Percentiles rank a stretch among this genome's conserved stretches.
These are phyloP conservation scores for Talaromyces piceae DNA, from an alignment of 2,329 filamentous ascomycete species.

Conservation along the genomic window DNA sequence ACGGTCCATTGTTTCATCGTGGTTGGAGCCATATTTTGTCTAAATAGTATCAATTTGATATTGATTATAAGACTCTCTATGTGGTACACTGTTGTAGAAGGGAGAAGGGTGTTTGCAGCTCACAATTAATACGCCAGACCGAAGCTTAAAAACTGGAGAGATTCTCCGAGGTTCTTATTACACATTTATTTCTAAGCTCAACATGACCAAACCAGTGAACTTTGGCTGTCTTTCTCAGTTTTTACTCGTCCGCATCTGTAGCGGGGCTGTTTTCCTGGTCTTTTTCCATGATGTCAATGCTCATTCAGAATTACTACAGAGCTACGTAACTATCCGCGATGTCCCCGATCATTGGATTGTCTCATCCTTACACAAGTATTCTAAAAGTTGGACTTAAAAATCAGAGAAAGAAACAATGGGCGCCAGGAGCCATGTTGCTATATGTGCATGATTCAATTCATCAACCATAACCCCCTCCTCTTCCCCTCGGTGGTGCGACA, in stretches of 20 bases:
- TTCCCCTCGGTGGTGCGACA: too few species aligned
- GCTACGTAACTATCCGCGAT: too few species aligned
- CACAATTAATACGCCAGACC: not conserved
- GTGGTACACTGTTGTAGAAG: not conserved
- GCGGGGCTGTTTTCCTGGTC: not conserved
- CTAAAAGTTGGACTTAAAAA: too few species aligned
- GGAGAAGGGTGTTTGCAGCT: not conserved
- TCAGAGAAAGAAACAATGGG: too few species aligned
- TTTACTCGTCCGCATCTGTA: not conserved
- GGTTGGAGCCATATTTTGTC: constrained; percentile 23
- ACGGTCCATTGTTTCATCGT: constrained; percentile 52
- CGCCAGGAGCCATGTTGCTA: too few species aligned
- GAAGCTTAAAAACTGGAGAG: not conserved
- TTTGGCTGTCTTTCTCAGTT: not conserved
- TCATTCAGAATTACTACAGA: not conserved
- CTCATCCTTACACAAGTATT: too few species aligned
- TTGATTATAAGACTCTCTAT: not conserved
- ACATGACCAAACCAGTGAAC: not conserved
- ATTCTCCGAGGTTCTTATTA: not conserved
- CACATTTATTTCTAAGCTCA: not conserved
- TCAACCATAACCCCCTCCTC: too few species aligned
- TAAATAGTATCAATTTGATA: not conserved
- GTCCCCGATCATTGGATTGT: too few species aligned
- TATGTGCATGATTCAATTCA: too few species aligned
- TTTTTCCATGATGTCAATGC: not conserved